Evolutionary conservation across 2,329 filamentous ascomycete genomes (phyloP).

Genomic region (Pseudopithomyces chartarum): DNA sequence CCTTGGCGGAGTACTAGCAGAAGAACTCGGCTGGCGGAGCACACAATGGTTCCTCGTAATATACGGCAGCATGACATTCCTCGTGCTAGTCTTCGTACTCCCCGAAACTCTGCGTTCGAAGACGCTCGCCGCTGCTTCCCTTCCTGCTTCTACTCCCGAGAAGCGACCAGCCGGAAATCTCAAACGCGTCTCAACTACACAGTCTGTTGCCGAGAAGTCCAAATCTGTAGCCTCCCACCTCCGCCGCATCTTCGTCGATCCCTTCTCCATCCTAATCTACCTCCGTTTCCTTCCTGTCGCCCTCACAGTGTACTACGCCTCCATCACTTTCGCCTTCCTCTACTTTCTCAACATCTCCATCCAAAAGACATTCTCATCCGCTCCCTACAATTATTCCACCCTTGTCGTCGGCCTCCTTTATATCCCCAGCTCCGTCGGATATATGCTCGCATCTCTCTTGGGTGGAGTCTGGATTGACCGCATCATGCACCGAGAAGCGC

Average conservation of each 20-base stretch:
- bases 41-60: conserved; percentile 42
- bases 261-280: conserved; percentile 43
- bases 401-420: conserved; percentile 46
- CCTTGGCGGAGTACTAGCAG: conserved; percentile 32
- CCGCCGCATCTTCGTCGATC: conserved; percentile 46
- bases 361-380: conserved; percentile 38
- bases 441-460: conserved; percentile 40
- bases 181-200: conserved; percentile 36
- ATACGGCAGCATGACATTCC: conserved; percentile 32
- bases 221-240: conserved; percentile 30
- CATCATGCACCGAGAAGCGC: conserved; percentile 48
- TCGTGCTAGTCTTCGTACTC: conserved; percentile 30
- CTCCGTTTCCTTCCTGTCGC: conserved; percentile 46
- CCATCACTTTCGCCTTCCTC: conserved; percentile 46
- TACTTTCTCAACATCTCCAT: conserved; percentile 49
- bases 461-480: conserved; percentile 47
- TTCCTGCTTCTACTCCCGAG: conserved; percentile 4
- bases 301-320: conserved; percentile 47
- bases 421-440: conserved; percentile 45
- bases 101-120: conserved; percentile 33
- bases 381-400: conserved; percentile 43
- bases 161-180: conserved; percentile 22
- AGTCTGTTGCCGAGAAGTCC: conserved; percentile 39
- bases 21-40: conserved; percentile 35
- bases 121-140: neutral